A percentile compares a stretch with the other conserved stretches of the same genome.
Evolutionary conservation across 495 filamentous ascomycete genomes (phyloP).

Genomic region (Trichoderma orchidacearum): DNA sequence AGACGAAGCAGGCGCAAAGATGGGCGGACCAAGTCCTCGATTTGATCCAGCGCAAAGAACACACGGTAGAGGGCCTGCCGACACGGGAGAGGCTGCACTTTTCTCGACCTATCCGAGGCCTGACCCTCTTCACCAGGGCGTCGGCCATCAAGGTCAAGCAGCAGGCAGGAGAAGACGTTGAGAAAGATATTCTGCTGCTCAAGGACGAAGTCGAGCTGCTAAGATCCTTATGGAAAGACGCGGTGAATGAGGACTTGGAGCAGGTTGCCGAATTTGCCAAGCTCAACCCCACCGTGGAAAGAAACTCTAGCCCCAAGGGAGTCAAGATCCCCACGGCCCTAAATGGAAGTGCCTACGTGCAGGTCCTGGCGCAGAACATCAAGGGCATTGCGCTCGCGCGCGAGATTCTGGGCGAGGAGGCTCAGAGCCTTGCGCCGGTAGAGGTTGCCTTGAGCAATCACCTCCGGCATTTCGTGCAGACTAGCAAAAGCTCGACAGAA

Average conservation of each 20-base stretch:
- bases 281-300: neutral
- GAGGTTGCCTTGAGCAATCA: neutral
- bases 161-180: neutral
- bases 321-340: neutral
- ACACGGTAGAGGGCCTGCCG: neutral
- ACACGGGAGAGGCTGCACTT: neutral
- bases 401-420: neutral
- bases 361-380: neutral
- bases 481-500: neutral
- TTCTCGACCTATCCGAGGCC: neutral
- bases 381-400: neutral
- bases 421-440: neutral
- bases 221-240: neutral
- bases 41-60: slow-evolving; percentile 29
- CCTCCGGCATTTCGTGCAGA: neutral
- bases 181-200: neutral
- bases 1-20: slow-evolving; percentile 21
- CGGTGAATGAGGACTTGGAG: neutral
- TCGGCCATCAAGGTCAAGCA: neutral
- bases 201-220: neutral
- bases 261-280: neutral
- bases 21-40: slow-evolving; percentile 35
- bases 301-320: neutral
- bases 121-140: neutral
- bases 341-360: neutral